These are phyloP conservation scores for Lagerstroemia speciosa DNA, from an alignment of 345 rosid species.

Conservation along the genomic window DNA sequence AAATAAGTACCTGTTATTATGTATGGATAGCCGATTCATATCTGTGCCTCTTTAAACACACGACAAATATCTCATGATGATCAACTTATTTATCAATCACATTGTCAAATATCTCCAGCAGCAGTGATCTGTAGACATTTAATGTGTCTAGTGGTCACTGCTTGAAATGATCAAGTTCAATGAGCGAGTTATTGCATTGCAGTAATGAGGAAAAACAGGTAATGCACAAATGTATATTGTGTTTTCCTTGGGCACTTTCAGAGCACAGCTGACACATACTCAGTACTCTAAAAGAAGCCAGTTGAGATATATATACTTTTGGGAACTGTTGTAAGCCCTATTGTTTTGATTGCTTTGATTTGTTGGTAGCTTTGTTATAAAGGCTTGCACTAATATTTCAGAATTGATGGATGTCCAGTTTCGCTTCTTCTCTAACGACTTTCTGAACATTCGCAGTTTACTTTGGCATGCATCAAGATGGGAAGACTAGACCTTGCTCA, in stretches of 20 bases:
- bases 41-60: not conserved
- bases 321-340: not conserved
- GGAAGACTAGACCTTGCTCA: constrained; percentile 61
- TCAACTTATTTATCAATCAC: not conserved
- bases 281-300: not conserved
- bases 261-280: too few relatives aligned
- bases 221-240: too few relatives aligned
- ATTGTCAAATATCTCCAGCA: not conserved
- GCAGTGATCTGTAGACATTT: not conserved
- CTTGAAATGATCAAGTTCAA: not conserved
- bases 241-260: too few relatives aligned
- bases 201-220: not conserved
- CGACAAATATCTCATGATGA: not conserved
- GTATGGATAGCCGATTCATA: not conserved
- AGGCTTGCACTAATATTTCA: not conserved
- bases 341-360: not conserved
- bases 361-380: not conserved
- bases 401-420: not conserved
- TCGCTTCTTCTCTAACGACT: not conserved
- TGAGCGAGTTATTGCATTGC: not conserved
- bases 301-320: not conserved
- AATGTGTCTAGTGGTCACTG: not conserved
- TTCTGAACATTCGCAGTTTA: constrained; percentile 41
- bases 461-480: constrained; percentile 97
- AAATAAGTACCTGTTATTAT: not conserved